These are phyloP conservation scores for Lizonia empirigonia DNA, from an alignment of 2,329 filamentous ascomycete species.

Conservation along the genomic window DNA sequence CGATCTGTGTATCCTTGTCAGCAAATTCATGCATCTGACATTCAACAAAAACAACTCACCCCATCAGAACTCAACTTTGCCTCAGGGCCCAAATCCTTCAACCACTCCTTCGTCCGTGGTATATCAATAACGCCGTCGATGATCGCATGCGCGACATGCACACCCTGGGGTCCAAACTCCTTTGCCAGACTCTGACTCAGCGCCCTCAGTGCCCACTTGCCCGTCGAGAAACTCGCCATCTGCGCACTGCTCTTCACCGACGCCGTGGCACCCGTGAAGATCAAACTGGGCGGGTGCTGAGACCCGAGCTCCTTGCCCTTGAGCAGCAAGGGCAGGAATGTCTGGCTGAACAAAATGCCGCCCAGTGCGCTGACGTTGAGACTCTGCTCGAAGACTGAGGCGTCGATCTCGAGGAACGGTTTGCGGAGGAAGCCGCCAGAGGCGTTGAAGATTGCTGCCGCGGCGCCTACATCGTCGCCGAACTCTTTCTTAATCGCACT, in stretches of 20 bases:
- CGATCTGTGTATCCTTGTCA: constrained; percentile 64
- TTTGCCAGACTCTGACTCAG: constrained; percentile 76
- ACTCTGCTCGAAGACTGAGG: constrained; percentile 61
- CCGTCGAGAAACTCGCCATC: constrained; percentile 74
- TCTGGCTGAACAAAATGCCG: constrained; percentile 77
- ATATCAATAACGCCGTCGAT: constrained; percentile 88
- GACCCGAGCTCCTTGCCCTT: constrained; percentile 58
- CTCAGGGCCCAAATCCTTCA: constrained; percentile 61
- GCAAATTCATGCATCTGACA: background rate
- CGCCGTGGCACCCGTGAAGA: constrained; percentile 87
- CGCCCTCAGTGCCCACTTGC: constrained; percentile 79
- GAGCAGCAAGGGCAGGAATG: constrained; percentile 71
- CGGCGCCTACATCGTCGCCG: constrained; percentile 52
- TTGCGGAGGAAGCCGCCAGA: constrained; percentile 63
- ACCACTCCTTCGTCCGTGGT: constrained; percentile 67
- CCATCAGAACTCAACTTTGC: constrained; percentile 76
- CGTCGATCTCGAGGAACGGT: constrained; percentile 65
- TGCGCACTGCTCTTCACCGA: constrained; percentile 73
- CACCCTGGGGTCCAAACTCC: constrained; percentile 82
- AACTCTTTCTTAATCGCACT: constrained; percentile 66
- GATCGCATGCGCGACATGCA: constrained; percentile 82
- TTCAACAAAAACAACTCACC: constrained; percentile 56
- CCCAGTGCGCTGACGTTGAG: constrained; percentile 60
- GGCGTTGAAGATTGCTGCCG: constrained; percentile 74
- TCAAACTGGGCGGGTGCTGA: constrained; percentile 73